These are phyloP conservation scores for Trametes villosa DNA, from an alignment of 768 basidiomycete genomes.

Conservation along the genomic window DNA sequence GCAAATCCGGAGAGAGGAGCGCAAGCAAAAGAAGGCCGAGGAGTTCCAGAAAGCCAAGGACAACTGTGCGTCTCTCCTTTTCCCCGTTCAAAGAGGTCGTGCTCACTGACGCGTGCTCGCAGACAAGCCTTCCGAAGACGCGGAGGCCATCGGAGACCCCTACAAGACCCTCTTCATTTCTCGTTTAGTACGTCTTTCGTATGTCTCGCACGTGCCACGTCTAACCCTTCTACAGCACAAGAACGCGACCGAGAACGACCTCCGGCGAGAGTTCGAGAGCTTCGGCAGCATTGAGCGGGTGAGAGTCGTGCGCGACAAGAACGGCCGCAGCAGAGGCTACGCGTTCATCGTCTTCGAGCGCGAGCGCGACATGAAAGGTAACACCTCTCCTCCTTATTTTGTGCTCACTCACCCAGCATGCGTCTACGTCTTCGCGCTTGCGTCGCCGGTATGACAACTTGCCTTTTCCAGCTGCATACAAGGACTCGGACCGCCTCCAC, in stretches of 20 bases:
- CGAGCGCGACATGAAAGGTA: constrained; percentile 99
- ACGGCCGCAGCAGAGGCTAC: constrained; percentile 86
- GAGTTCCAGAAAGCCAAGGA: constrained; percentile 83
- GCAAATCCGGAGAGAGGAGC: constrained; percentile 75
- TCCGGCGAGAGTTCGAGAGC: constrained; percentile 93
- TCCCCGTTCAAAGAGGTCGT: constrained; percentile 7
- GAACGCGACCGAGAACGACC: constrained; percentile 86
- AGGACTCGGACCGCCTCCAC: constrained; percentile 95
- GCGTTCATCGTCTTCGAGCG: constrained; percentile 98
- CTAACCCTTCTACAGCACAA: constrained; percentile 67
- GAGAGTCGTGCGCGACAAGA: constrained; percentile 90
- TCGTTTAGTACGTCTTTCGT: constrained; percentile 62
- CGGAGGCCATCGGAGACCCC: constrained; percentile 92
- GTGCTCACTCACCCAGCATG: constrained; percentile 29
- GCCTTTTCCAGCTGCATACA: constrained; percentile 78
- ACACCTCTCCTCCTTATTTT: constrained; percentile 24
- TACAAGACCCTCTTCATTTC: constrained; percentile 99
- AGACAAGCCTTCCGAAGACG: constrained; percentile 94
- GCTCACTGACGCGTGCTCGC: constrained; percentile 17
- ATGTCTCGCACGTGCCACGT: background rate
- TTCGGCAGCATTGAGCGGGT: constrained; percentile 96
- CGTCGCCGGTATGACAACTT: constrained; percentile 24
- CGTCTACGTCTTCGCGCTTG: constrained; percentile 15
- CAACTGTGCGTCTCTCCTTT: constrained; percentile 63
- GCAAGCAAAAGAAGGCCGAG: constrained; percentile 75